A percentile compares a stretch with the other conserved stretches of the same genome.
phyloP scores from a whole-genome alignment of 495 filamentous ascomycete genomes.

The Lasiosphaeria ovina region DNA sequence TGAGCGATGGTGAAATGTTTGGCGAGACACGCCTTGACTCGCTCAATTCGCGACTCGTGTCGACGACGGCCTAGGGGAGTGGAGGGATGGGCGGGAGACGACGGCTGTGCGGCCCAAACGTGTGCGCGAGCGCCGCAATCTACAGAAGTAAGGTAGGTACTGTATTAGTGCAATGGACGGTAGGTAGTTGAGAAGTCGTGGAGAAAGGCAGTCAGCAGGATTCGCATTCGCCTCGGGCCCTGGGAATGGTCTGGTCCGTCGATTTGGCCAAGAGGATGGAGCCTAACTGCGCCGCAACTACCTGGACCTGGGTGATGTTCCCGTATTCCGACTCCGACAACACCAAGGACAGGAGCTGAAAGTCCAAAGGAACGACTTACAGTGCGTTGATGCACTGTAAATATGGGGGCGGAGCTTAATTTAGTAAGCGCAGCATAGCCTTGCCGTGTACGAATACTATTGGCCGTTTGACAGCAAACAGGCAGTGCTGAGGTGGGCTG shows the following conservation, averaged over 20 bases:
- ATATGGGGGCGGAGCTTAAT: background rate
- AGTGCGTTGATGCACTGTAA: background rate
- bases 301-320: background rate
- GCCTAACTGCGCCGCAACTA: background rate
- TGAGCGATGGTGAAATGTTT: background rate
- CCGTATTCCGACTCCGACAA: background rate
- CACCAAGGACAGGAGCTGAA: background rate
- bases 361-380: background rate
- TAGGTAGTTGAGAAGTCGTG: too few relatives aligned
- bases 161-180: too few relatives aligned
- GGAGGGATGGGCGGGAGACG: background rate
- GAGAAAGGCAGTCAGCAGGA: background rate
- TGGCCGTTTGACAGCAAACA: background rate
- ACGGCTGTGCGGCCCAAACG: background rate
- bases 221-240: background rate
- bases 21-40: slow-evolving; percentile 1
- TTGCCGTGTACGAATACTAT: background rate
- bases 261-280: background rate
- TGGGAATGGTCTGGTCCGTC: background rate
- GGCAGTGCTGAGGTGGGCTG: background rate
- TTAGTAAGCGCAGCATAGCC: background rate
- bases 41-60: background rate
- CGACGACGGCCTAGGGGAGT: background rate
- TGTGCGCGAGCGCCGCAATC: background rate
- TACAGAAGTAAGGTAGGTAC: too few relatives aligned